phyloP scores from a whole-genome alignment of 345 rosid species.

The Eucalyptus sideroxylon region DNA sequence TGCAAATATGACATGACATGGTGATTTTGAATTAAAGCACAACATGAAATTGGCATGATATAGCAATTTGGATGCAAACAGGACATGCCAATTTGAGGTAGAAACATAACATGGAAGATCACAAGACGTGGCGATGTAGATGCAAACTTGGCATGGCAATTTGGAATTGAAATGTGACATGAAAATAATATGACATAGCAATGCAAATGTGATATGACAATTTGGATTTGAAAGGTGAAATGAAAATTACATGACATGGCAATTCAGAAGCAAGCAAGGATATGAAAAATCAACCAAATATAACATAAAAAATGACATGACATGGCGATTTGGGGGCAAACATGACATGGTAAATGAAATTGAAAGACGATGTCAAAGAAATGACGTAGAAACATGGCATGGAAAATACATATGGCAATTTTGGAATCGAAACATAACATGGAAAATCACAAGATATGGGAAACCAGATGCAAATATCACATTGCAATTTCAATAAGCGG shows the following conservation, averaged over 20 bases:
- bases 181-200: neutral
- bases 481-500: neutral
- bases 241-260: neutral
- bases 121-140: neutral
- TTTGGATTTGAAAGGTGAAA: neutral
- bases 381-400: neutral
- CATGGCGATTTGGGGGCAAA: neutral
- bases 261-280: rapidly evolving
- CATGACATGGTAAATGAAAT: neutral
- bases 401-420: neutral
- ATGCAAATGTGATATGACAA: neutral
- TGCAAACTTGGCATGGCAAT: neutral
- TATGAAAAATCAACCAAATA: neutral
- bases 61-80: neutral
- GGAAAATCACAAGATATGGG: neutral
- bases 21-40: neutral
- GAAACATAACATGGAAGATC: neutral
- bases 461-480: neutral
- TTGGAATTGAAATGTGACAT: neutral
- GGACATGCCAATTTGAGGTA: neutral
- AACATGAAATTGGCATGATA: neutral
- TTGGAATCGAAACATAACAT: neutral
- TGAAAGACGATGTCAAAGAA: rapidly evolving
- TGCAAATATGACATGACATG: neutral
- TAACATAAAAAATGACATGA: rapidly evolving